phyloP scores from a whole-genome alignment of 331 rosid genomes.

The Rosa hybrid region DNA sequence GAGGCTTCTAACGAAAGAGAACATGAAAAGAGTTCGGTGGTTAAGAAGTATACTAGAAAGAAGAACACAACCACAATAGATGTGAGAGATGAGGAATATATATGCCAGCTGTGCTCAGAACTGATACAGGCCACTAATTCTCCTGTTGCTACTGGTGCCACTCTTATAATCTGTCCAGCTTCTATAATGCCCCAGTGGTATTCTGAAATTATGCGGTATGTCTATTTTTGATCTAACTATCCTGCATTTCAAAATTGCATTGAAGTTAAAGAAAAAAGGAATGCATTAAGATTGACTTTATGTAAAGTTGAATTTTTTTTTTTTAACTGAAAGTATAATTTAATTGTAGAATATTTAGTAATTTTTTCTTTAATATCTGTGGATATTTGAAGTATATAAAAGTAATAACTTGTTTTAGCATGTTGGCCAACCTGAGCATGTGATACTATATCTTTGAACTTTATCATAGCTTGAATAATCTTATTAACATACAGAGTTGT shows the following conservation, averaged over 20 bases:
- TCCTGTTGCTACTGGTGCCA: constrained; percentile 88
- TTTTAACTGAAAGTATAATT: neutral
- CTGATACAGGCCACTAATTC: constrained; percentile 73
- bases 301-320: neutral
- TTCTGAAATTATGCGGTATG: constrained; percentile 79
- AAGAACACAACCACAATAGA: constrained; percentile 47
- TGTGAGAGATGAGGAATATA: constrained; percentile 70
- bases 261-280: neutral
- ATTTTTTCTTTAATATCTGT: neutral
- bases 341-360: neutral
- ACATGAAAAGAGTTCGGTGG: constrained; percentile 31
- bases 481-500: neutral
- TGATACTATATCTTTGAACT: neutral
- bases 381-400: neutral
- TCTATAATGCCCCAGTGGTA: constrained; percentile 93
- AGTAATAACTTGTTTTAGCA: neutral
- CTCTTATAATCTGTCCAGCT: constrained; percentile 95
- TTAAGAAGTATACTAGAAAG: constrained; percentile 35
- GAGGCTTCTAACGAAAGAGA: constrained; percentile 35
- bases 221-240: constrained; percentile 11
- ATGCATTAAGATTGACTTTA: neutral
- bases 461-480: neutral
- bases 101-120: constrained; percentile 82
- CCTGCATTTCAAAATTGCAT: constrained; percentile 11
- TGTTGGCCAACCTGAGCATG: neutral